These are phyloP conservation scores for Agroathelia rolfsii DNA, from an alignment of 1,284 basidiomycete species.

Conservation along the genomic window DNA sequence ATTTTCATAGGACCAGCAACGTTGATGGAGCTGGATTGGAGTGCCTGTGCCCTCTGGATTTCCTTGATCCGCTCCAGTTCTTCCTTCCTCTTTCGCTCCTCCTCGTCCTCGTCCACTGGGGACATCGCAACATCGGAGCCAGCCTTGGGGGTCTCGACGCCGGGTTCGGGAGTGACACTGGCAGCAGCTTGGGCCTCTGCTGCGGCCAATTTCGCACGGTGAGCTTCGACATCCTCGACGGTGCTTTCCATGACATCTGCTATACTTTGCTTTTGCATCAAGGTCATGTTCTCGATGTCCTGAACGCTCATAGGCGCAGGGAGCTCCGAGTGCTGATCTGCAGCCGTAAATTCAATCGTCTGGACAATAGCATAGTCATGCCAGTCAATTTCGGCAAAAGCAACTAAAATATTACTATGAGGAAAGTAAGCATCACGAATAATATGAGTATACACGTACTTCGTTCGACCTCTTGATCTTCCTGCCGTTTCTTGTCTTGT, in stretches of 20 bases:
- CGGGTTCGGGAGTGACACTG: too few relatives aligned
- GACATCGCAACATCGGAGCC: constrained; percentile 66
- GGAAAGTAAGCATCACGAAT: constrained; percentile 4
- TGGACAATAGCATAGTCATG: constrained; percentile 98
- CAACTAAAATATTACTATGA: constrained; percentile 37
- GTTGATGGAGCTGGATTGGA: constrained; percentile 69
- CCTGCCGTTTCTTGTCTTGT: constrained; percentile 77
- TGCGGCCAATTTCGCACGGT: constrained; percentile 67
- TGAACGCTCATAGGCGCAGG: constrained; percentile 92
- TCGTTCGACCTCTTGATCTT: constrained; percentile 84
- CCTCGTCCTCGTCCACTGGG: constrained; percentile 61
- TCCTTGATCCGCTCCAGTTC: constrained; percentile 72
- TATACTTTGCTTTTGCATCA: constrained; percentile 96
- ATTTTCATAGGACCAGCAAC: constrained; percentile 89
- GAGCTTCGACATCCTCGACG: constrained; percentile 74
- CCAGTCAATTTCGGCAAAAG: constrained; percentile 98
- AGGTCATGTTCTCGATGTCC: constrained; percentile 92
- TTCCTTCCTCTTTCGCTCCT: constrained; percentile 57
- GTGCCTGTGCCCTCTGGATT: constrained; percentile 65
- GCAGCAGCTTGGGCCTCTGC: constrained; percentile 70
- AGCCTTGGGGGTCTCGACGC: too few relatives aligned
- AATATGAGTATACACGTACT: constrained; percentile 36
- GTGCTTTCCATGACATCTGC: constrained; percentile 97
- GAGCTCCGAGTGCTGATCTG: constrained; percentile 84
- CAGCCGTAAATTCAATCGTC: constrained; percentile 95